These are phyloP conservation scores for Podaxis sp. DNA, from an alignment of 768 basidiomycete genomes.

Conservation along the genomic window DNA sequence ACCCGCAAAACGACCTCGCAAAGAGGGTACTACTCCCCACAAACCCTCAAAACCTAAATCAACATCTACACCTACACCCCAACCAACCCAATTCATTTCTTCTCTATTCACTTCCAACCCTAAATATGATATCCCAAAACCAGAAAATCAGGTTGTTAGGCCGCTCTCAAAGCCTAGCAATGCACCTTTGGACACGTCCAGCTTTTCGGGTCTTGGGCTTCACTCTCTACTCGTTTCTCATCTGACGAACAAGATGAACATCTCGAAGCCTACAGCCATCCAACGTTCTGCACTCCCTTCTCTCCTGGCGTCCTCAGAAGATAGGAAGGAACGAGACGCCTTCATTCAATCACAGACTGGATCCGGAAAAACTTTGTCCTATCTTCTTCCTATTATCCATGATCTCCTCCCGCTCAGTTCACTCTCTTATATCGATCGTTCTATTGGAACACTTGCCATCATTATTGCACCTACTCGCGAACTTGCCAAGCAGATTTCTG, in stretches of 20 bases:
- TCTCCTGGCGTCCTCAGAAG: slow-evolving; percentile 33
- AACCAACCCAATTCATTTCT: slow-evolving; percentile 71
- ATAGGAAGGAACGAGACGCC: slow-evolving; percentile 59
- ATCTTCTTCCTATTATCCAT: slow-evolving; percentile 92
- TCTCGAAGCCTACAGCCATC: slow-evolving; percentile 86
- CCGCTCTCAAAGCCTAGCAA: slow-evolving; percentile 63
- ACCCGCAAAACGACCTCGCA: slow-evolving; percentile 50
- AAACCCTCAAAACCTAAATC: slow-evolving; percentile 16
- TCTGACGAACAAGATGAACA: slow-evolving; percentile 75
- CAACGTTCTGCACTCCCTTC: slow-evolving; percentile 78
- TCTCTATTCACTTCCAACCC: slow-evolving; percentile 89
- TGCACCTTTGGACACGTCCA: slow-evolving; percentile 79
- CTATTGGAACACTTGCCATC: slow-evolving; percentile 91
- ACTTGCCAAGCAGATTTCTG: slow-evolving; percentile 94
- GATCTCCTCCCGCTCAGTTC: slow-evolving; percentile 89
- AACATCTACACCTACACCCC: slow-evolving; percentile 25
- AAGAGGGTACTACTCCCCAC: slow-evolving; percentile 16
- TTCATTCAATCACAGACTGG: slow-evolving; percentile 98
- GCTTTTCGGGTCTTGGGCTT: slow-evolving; percentile 81
- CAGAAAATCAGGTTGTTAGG: slow-evolving; percentile 24
- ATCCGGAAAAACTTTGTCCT: slow-evolving; percentile 93
- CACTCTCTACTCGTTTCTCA: slow-evolving; percentile 79
- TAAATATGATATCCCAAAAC: slow-evolving; percentile 47
- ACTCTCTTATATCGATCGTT: slow-evolving; percentile 91
- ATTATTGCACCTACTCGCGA: slow-evolving; percentile 96